phyloP scores from a whole-genome alignment of 148 eudicot species.

The Dianthus caryophyllus region DNA sequence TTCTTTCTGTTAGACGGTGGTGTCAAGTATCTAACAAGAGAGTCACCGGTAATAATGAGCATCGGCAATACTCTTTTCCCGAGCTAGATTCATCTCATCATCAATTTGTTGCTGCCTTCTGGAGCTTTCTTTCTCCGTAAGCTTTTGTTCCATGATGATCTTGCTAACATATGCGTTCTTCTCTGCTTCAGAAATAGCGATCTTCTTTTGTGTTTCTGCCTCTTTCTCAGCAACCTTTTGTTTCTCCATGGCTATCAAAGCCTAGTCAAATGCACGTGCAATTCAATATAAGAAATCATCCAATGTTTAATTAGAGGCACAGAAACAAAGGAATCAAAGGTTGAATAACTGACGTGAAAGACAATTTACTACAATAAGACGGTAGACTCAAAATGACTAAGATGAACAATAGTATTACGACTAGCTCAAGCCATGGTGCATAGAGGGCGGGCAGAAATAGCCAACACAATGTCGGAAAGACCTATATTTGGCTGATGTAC shows the following conservation, averaged over 20 bases:
- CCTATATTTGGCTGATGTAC: too few species aligned
- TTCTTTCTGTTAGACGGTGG: too few species aligned
- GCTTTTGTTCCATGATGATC: slow-evolving; percentile 92
- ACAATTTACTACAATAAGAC: background rate
- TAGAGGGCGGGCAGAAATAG: too few species aligned
- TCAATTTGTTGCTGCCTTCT: slow-evolving; percentile 81
- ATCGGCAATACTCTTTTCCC: slow-evolving; percentile 89
- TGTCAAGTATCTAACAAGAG: slow-evolving; percentile 12
- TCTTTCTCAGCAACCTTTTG: slow-evolving; percentile 94
- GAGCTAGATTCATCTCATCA: slow-evolving; percentile 78
- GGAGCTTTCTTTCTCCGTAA: slow-evolving; percentile 82
- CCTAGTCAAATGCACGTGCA: slow-evolving; percentile 34
- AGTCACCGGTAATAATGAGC: slow-evolving; percentile 64
- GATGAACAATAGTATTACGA: background rate
- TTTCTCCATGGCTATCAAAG: slow-evolving; percentile 82
- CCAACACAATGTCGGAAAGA: too few species aligned
- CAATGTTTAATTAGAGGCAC: background rate
- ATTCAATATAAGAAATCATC: background rate
- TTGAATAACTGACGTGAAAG: background rate
- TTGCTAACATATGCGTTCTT: slow-evolving; percentile 78
- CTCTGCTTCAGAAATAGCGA: slow-evolving; percentile 93
- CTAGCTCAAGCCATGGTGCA: too few species aligned
- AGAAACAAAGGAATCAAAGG: background rate
- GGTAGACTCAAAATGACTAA: background rate
- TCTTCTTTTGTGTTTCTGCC: slow-evolving; percentile 89